phyloP scores from a whole-genome alignment of 2,329 filamentous ascomycete species.

The Colletotrichum karsti region DNA sequence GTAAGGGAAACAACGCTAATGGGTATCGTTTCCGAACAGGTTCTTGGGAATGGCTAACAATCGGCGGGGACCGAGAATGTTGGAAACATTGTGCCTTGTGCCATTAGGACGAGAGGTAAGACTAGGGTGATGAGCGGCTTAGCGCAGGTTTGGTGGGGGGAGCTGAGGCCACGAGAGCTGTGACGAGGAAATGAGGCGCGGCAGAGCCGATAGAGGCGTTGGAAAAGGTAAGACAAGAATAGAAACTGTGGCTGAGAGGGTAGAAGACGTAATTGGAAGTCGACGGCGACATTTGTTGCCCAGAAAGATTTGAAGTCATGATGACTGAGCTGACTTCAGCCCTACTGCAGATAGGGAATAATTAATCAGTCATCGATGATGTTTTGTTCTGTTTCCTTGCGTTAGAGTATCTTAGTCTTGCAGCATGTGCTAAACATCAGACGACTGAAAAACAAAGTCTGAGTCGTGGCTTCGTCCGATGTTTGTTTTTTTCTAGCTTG shows the following conservation, averaged over 20 bases:
- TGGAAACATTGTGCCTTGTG: background rate
- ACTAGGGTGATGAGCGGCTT: slow-evolving; percentile 1
- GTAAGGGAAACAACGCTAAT: slow-evolving; percentile 16
- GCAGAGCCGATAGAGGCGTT: background rate
- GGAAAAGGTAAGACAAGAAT: slow-evolving; percentile 2
- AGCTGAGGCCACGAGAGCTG: slow-evolving; percentile 13
- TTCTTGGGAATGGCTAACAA: background rate
- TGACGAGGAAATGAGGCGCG: slow-evolving; percentile 15
- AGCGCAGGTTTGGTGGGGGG: slow-evolving; percentile 2
- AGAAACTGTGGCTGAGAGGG: slow-evolving; percentile 16
- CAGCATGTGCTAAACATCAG: background rate
- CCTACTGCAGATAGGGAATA: background rate
- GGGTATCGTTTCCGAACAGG: background rate
- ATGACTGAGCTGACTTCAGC: background rate
- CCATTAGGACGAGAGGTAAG: background rate
- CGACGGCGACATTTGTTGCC: too few species aligned
- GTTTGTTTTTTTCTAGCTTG: background rate
- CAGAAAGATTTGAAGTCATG: background rate
- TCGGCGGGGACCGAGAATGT: slow-evolving; percentile 19
- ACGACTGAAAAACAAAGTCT: background rate
- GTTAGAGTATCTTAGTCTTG: background rate
- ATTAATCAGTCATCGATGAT: background rate
- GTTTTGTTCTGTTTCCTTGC: background rate
- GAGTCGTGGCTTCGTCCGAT: background rate
- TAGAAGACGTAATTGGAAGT: background rate